Base-by-base conservation (phyloP, 371 early-diverging fungal species). In the Mucor sp. region DNA sequence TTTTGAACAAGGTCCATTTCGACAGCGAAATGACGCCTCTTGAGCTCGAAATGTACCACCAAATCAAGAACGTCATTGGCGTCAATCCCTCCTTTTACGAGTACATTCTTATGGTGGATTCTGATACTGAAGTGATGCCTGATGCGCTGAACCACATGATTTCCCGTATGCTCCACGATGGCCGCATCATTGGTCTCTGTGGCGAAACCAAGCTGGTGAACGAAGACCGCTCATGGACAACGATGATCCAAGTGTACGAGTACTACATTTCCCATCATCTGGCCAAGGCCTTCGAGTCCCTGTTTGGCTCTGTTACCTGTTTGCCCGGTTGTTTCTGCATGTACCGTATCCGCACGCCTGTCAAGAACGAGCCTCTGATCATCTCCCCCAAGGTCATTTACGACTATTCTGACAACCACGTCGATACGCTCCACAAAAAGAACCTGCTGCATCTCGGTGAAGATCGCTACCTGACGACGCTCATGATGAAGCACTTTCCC, bases 201-300 rank as follows among this genome's bases (percentile, higher is more conserved):
- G 98, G 98, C 57, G 97, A 97, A 83, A 97, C 97, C 0, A 84
- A 85, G 69, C 85, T 97, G 50, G 92, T 92, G 6, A 97, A 97
- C 76, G 93, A 95, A 75, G 91, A 92, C 69, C 84, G 86, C 28
- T 91, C 94, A 8, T 93, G 94, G 92, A 94, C 95, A 23, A 97
- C 99, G 0, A 97, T 97, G 95, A 96, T 99, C 79, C 99, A 99
- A 75, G 99, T 99, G 15, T 97, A 95, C 79, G 97, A 96, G 70
- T 97, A 99, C 89, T 99, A 95, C 79, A 99, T 99, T 68, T 96
- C 98, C 33, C 99, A 99, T 86, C 98, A 99, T 73, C 74, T 99
- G 69, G 90, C 94, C 44, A 99, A 99, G 81, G 96, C 99, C 0
- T 99, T 99, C 80, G 99, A 99, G 80, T 96, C 96, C n/a, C 87